phyloP scores from a whole-genome alignment of 331 rosid genomes.

The Malus hybrid region DNA sequence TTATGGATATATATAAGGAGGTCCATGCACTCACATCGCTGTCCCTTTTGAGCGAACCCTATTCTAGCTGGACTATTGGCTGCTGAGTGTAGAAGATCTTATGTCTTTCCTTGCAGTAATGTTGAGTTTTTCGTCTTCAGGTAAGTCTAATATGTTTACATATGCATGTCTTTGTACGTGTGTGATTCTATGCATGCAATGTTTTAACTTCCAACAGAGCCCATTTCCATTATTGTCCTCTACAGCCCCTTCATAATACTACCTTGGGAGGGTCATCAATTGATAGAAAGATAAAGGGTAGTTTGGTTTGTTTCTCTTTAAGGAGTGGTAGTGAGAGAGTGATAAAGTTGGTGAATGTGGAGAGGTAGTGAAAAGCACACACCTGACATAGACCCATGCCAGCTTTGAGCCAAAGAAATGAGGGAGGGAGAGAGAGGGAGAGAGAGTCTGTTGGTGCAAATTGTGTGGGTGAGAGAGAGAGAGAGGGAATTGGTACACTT shows the following conservation, averaged over 20 bases:
- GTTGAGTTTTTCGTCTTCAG: too few species aligned
- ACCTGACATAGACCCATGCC: slow-evolving; percentile 67
- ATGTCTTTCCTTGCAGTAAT: too few species aligned
- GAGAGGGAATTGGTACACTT: not conserved
- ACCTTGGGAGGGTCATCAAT: not conserved
- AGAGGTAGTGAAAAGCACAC: slow-evolving; percentile 36
- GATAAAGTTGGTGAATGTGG: slow-evolving; percentile 14
- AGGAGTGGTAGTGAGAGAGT: not conserved
- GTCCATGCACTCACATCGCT: too few species aligned
- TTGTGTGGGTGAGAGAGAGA: not conserved
- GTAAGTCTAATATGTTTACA: too few species aligned
- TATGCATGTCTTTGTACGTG: too few species aligned
- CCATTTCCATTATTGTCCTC: slow-evolving; percentile 33
- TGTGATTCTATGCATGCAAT: too few species aligned
- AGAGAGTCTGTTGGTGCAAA: not conserved
- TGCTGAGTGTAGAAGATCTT: too few species aligned
- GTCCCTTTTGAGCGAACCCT: too few species aligned
- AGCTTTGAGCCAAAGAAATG: slow-evolving; percentile 11
- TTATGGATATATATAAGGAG: too few species aligned
- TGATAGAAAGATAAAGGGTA: not conserved
- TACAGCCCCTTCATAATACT: slow-evolving; percentile 28
- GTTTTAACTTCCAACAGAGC: slow-evolving; percentile 7
- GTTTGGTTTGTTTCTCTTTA: not conserved
- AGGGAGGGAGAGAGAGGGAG: not conserved
- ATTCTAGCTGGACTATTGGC: too few species aligned